Conservation (phyloP, 345 rosid genomes). For the Psidium friedrichsthalianum region DNA sequence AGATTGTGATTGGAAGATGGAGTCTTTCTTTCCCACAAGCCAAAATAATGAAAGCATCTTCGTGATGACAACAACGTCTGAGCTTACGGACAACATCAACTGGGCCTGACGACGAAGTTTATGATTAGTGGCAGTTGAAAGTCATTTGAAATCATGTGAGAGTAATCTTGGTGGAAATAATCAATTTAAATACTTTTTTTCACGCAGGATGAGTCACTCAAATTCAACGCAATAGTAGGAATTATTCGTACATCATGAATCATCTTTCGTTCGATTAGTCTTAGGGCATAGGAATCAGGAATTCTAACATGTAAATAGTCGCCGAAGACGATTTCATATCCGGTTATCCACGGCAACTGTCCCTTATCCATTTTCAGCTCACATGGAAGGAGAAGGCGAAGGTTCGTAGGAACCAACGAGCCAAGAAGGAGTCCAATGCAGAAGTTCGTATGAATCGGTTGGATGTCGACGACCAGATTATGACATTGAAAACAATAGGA, state of each 20-base stretch:
- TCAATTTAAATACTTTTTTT: no score
- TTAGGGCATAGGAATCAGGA: neutral
- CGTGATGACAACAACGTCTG: neutral
- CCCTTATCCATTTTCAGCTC: neutral
- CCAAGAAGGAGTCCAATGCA: neutral
- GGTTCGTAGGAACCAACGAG: neutral
- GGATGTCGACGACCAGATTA: neutral
- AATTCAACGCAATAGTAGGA: neutral
- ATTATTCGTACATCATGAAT: neutral
- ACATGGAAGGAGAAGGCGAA: neutral
- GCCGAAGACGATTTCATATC: neutral
- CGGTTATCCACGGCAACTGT: no score
- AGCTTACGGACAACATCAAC: neutral
- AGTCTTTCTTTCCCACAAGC: neutral
- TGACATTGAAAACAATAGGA: neutral
- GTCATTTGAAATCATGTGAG: no score
- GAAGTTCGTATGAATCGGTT: neutral
- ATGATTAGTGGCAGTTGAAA: neutral
- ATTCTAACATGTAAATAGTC: neutral
- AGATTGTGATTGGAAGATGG: neutral
- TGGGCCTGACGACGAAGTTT: no score
- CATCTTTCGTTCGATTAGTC: no score
- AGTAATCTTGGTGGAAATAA: no score
- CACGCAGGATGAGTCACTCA: neutral
- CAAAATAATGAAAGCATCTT: neutral